Base-by-base conservation (phyloP, 768 basidiomycete genomes). In the Mycena galericulata region DNA sequence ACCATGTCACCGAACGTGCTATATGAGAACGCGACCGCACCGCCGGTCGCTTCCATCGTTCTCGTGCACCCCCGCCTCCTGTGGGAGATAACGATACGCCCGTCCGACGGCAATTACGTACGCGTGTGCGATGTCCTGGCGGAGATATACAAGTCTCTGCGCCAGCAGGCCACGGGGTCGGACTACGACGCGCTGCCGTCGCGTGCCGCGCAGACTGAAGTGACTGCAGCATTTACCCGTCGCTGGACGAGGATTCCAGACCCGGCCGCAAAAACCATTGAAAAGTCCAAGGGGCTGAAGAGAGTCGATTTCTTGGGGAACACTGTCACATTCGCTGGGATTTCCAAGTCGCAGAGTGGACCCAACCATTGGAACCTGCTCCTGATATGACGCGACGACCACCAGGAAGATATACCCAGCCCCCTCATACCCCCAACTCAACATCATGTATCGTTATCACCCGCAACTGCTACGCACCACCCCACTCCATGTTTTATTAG, bases 211-310 rank as follows among this genome's bases (percentile, higher is more conserved):
- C 59, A 70, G 67, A 20, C 14, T 8, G 47, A 49, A 56, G 67
- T 70, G 4, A 65, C 47, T 12, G 59, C 40, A 6, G 73, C 75
- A 40, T 76, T 70, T 47, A 32, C 59, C 29, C 36, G 38, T 8
- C 72, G 75, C 20, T 72, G 54, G 45, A 29, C 18, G 53, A 50
- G 49, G 24, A 72, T 69, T 38, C 55, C 56, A 12, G 30, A 24
- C 47, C 30, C 40, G 15, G n/a, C 24, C 32, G 54, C n/a, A 14
- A 9, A 59, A 58, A 38, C 20, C 9, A 9, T 61, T 9, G 80
- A 83, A 75, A 76, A 70, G 74, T 70, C 67, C 70, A 82, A 83
- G 73, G 82, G 82, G 10, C 65, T 83, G 29, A 83, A 81, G 75
- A 69, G 80, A 73, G 75, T 83, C 29, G 82, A 83, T 68, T 80